Conservation (phyloP, 1,139 yeast species). For the Scheffersomyces lignicola region DNA sequence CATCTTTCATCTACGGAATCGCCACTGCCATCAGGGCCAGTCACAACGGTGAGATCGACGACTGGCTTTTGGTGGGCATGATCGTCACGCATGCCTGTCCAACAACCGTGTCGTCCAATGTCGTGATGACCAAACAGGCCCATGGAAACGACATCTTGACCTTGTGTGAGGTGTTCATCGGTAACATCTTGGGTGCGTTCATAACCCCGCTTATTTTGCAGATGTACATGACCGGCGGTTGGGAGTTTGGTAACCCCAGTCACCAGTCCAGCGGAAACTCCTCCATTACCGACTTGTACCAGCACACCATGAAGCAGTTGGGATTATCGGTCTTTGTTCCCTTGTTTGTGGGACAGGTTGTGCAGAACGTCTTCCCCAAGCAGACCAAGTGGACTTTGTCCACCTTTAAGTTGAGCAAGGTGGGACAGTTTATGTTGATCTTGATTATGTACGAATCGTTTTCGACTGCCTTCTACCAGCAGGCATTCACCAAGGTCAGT, state of each 20-base stretch:
- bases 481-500: slow-evolving; percentile 73
- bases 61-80: slow-evolving; percentile 76
- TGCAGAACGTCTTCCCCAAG: slow-evolving; percentile 67
- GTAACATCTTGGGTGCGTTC: slow-evolving; percentile 82
- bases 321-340: slow-evolving; percentile 86
- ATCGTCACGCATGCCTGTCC: slow-evolving; percentile 86
- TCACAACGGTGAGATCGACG: slow-evolving; percentile 56
- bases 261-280: slow-evolving; percentile 40
- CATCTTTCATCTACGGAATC: slow-evolving; percentile 73
- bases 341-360: slow-evolving; percentile 79
- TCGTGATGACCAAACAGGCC: slow-evolving; percentile 85
- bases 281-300: slow-evolving; percentile 58
- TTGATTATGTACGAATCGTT: slow-evolving; percentile 83
- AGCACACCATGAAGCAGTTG: slow-evolving; percentile 78
- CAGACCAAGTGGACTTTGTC: slow-evolving; percentile 61
- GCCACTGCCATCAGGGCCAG: slow-evolving; percentile 66
- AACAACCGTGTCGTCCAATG: slow-evolving; percentile 87
- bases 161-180: slow-evolving; percentile 80
- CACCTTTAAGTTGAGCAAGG: slow-evolving; percentile 63
- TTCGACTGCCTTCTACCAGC: slow-evolving; percentile 82
- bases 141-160: slow-evolving; percentile 80
- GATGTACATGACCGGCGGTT: slow-evolving; percentile 58
- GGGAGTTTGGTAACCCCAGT: slow-evolving; percentile 85
- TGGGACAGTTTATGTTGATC: slow-evolving; percentile 76
- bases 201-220: slow-evolving; percentile 83